These are phyloP conservation scores for Tylopilus subfusipes DNA, from an alignment of 768 basidiomycete genomes.

Conservation along the genomic window DNA sequence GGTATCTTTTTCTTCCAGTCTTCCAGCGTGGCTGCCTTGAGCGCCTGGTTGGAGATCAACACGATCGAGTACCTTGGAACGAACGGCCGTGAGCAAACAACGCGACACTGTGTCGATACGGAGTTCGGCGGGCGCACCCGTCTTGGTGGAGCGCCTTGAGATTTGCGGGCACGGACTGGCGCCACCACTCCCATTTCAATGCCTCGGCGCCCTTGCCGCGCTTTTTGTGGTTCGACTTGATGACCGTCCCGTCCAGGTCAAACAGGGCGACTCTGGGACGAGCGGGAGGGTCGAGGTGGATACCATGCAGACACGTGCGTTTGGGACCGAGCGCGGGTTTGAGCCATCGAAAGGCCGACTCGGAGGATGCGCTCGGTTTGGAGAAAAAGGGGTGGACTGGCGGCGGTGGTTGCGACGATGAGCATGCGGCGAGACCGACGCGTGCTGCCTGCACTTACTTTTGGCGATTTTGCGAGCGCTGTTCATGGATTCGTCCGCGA, in stretches of 20 bases:
- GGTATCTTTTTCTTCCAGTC: conserved; percentile 79
- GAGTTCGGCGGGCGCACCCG: conserved; percentile 47
- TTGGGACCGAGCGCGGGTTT: conserved; percentile 35
- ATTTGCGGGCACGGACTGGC: conserved; percentile 54
- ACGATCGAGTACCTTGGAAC: conserved; percentile 63
- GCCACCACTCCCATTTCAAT: conserved; percentile 64
- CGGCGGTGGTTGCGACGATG: background rate
- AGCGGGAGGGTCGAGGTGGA: conserved; percentile 31
- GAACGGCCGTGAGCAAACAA: background rate
- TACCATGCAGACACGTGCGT: conserved; percentile 35
- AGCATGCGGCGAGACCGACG: background rate
- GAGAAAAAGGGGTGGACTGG: conserved; percentile 45
- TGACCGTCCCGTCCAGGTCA: conserved; percentile 86
- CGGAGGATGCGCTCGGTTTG: conserved; percentile 17
- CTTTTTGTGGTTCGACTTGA: conserved; percentile 42
- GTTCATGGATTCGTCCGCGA: conserved; percentile 13
- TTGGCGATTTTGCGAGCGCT: conserved; percentile 23
- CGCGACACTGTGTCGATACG: no score
- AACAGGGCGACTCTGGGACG: conserved; percentile 69
- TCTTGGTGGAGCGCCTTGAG: conserved; percentile 55
- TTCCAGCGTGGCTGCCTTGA: conserved; percentile 45
- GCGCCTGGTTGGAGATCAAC: conserved; percentile 77
- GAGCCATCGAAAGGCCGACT: conserved; percentile 28
- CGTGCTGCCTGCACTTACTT: conserved; percentile 14
- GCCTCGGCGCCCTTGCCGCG: conserved; percentile 36